A percentile compares a stretch with the other conserved stretches of the same genome.
These are phyloP conservation scores for Theileria annulata DNA, from an alignment of 169 alveolate genomes.

Conservation along the genomic window DNA sequence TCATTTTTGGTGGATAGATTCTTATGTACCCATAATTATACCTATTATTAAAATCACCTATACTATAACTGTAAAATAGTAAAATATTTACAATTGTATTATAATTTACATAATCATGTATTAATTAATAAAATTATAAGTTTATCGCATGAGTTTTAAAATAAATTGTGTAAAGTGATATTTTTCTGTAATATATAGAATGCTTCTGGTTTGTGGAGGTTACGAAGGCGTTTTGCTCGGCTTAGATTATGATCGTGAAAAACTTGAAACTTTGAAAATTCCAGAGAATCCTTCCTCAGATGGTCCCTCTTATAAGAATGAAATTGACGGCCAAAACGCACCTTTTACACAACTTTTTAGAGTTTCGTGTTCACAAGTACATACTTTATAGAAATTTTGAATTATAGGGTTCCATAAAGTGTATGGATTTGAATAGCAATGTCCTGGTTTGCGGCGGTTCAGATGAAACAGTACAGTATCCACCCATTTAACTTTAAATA, in stretches of 20 bases:
- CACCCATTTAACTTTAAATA: not conserved
- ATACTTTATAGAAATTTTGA: not conserved
- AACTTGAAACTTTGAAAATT: not conserved
- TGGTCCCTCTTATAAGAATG: not conserved
- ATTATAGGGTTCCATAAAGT: slow-evolving; percentile 59
- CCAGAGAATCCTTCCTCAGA: slow-evolving; percentile 20
- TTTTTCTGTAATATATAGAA: slow-evolving; percentile 8
- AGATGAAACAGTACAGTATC: slow-evolving; percentile 69
- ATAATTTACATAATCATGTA: not conserved
- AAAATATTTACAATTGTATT: not conserved
- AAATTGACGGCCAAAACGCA: not conserved
- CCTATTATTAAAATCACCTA: not conserved
- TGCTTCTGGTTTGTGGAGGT: slow-evolving; percentile 62
- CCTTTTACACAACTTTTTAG: slow-evolving; percentile 36
- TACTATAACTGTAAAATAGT: not conserved
- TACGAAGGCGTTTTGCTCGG: slow-evolving; percentile 68
- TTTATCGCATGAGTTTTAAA: not conserved
- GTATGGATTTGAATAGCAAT: slow-evolving; percentile 40
- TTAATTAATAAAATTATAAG: not conserved
- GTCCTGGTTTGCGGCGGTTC: slow-evolving; percentile 64
- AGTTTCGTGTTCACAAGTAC: slow-evolving; percentile 57
- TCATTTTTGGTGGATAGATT: not conserved
- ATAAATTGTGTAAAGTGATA: not conserved
- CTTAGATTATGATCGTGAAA: slow-evolving; percentile 21
- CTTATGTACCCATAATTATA: not conserved